Evolutionary conservation across 2,329 filamentous ascomycete genomes (phyloP), one percentile per base, ranked within the genome.

Genomic region (Phyllosticta citrichinensis): DNA sequence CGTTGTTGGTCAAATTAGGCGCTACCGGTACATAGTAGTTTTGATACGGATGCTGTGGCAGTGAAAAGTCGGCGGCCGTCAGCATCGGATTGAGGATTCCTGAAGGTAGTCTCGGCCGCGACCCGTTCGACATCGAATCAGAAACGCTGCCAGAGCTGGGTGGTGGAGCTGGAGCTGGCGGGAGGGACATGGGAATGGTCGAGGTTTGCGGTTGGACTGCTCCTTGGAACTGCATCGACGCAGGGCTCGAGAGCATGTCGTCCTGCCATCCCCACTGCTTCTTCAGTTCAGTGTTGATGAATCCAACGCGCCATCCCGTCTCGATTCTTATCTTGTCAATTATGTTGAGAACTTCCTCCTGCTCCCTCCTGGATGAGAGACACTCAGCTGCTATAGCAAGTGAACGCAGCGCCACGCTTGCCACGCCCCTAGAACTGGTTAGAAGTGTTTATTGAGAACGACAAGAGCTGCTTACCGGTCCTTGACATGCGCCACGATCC

Each of bases 401-500:
- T 35, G 88, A 91, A 10, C 88, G 87, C 50, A 94, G 83, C 2
- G 89, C 89, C 10, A 96, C 86, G 56, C 84, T 88, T 10, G 88
- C 85, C 33, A 96, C 85, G 27, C 89, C 89, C 25, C 82, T 81
- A n/a, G 62, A 10, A 17, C 11, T 17, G 9, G 55, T 66, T 54
- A 66, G 62, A 22, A 62, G 24, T 5, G 12, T 20, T 25, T 12
- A 30, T n/a, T 9, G 14, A 55, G 6, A 5, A 5, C 3, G 27
- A 2, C 35, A 19, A 20, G 5, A 11, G 69, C 75, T 66, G 69
- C 75, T 66, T 70, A 82, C 79, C 84, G 81, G 70, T 96, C 91
- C 68, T 91, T 89, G 57, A 87, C 85, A 70, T 96, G 91, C 2
- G 90, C 89, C 24, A 89, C 86, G 64, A 97, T 95, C 14, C 93